Percentiles rank a stretch among this genome's conserved stretches.
These are phyloP conservation scores for Debaryomyces hansenii DNA, from an alignment of 805 yeast species.

Conservation along the genomic window DNA sequence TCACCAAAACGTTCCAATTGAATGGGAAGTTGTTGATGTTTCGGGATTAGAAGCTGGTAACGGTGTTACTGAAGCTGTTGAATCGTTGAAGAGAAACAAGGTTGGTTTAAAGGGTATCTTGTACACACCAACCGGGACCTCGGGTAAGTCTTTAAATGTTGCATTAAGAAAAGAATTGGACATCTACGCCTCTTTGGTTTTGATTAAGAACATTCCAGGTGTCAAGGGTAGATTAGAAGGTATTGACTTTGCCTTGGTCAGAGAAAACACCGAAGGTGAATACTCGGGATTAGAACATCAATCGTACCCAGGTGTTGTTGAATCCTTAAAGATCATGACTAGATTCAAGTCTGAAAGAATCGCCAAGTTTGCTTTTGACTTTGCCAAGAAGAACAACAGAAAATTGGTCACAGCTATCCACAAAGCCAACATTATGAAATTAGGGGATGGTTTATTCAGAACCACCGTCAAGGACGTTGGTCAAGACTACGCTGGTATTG, in stretches of 20 bases:
- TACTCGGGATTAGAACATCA: slow-evolving; percentile 98
- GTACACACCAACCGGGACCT: slow-evolving; percentile 79
- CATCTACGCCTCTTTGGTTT: slow-evolving; percentile 91
- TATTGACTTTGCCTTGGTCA: slow-evolving; percentile 89
- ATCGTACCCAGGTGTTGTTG: slow-evolving; percentile 97
- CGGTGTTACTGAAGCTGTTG: slow-evolving; percentile 80
- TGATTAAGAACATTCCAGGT: slow-evolving; percentile 92
- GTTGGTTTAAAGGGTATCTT: slow-evolving; percentile 96
- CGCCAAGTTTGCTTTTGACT: slow-evolving; percentile 96
- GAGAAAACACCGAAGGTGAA: slow-evolving; percentile 99
- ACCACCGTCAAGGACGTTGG: slow-evolving; percentile 84
- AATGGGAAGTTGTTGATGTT: slow-evolving; percentile 70
- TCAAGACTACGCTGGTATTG: slow-evolving; percentile 80
- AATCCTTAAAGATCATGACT: slow-evolving; percentile 92
- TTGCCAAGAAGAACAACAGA: slow-evolving; percentile 89
- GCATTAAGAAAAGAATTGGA: slow-evolving; percentile 96
- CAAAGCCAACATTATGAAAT: slow-evolving; percentile 98
- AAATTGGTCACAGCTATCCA: slow-evolving; percentile 93
- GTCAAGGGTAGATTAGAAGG: slow-evolving; percentile 85
- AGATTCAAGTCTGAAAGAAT: slow-evolving; percentile 94
- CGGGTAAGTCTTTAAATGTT: slow-evolving; percentile 86
- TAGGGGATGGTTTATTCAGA: slow-evolving; percentile 97
- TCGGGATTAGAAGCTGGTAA: slow-evolving; percentile 52
- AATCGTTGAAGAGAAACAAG: slow-evolving; percentile 91
- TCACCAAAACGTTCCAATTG: slow-evolving; percentile 86